Conservation (phyloP, 768 basidiomycete genomes). For the Lentinula detonsa region DNA sequence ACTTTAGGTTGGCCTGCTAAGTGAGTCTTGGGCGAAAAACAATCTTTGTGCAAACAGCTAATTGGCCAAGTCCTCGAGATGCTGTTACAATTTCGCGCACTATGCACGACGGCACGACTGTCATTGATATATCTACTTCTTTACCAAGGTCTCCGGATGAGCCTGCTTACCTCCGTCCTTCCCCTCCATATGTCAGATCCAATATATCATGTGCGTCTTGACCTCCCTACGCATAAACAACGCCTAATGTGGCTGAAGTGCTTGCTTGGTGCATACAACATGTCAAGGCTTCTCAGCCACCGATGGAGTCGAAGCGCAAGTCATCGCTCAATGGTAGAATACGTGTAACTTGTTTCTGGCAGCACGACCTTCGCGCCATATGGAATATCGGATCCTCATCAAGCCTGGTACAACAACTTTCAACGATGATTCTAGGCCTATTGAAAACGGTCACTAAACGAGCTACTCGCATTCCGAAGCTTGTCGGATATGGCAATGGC, state of each 20-base stretch:
- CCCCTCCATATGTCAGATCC: conserved; percentile 90
- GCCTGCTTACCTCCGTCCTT: conserved; percentile 84
- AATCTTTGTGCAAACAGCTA: neutral
- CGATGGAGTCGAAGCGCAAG: conserved; percentile 29
- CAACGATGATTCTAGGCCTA: conserved; percentile 78
- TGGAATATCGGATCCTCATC: conserved; percentile 74
- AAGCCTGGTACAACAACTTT: conserved; percentile 71
- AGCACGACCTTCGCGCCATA: conserved; percentile 83
- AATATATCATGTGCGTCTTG: conserved; percentile 60
- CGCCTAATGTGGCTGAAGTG: conserved; percentile 34
- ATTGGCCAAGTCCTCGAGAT: conserved; percentile 69
- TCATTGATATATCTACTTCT: conserved; percentile 92
- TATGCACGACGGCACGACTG: conserved; percentile 71
- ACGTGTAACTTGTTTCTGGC: conserved; percentile 91
- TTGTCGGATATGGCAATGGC: conserved; percentile 75
- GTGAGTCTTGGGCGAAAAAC: conserved; percentile 36
- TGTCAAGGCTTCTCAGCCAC: conserved; percentile 30
- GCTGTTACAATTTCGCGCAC: conserved; percentile 90
- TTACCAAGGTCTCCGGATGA: conserved; percentile 87
- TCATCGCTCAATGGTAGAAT: conserved; percentile 34
- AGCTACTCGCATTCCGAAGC: conserved; percentile 65
- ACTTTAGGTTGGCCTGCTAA: conserved; percentile 95
- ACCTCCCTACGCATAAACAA: conserved; percentile 8
- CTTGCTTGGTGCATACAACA: conserved; percentile 94
- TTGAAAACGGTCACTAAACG: conserved; percentile 77